Base-by-base conservation (phyloP, 768 basidiomycete species). In the Tulasnella sp. region DNA sequence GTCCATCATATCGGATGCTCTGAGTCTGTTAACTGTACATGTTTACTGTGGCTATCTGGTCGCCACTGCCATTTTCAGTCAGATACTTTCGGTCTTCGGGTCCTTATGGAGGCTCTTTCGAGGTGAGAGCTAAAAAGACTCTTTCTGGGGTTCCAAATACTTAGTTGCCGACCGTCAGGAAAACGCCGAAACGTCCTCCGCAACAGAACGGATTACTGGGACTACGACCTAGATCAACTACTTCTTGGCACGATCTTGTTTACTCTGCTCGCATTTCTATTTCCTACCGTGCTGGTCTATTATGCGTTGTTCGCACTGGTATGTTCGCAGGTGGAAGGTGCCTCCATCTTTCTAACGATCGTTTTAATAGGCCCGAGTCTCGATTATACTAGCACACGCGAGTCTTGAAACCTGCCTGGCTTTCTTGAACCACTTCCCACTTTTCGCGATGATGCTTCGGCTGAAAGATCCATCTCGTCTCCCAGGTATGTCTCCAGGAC, bases 221-320 rank as follows among this genome's bases (percentile, higher is more conserved):
- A 91, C 75, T 99, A 97, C 80, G 93, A 95, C 73, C 86, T 96
- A 36, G 97, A 99, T 82, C 95, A 98, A 81, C 87, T 99, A 1
- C 85, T 99, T n/a, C 91, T 98, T 42, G 97, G 97, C 5, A 96
- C 97, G 0, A 90, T 94, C 74, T 84, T 96, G 71, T 93, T 96
- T 85, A 93, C 93, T 0, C 85, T 94, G 22, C 83, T 93, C 15
- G 88, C 91, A 9, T 92, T 96, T 81, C 83, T 96, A 15, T 88
- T 92, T 80, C 92, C 97, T 1, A 98, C 97, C 0, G 88, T 96
- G 3, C 80, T 93, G 39, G 91, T 91, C 0, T 99, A 97, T 82
- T 94, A 97, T 79, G 83, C 89, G 0, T 84, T 96, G 4, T 98
- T 98, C 78, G 91, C 91, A 9, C 79, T 81, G 17, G 86, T 86